Base-by-base conservation (phyloP, 2,329 filamentous ascomycete genomes). In the Sporothrix dimorphospora region DNA sequence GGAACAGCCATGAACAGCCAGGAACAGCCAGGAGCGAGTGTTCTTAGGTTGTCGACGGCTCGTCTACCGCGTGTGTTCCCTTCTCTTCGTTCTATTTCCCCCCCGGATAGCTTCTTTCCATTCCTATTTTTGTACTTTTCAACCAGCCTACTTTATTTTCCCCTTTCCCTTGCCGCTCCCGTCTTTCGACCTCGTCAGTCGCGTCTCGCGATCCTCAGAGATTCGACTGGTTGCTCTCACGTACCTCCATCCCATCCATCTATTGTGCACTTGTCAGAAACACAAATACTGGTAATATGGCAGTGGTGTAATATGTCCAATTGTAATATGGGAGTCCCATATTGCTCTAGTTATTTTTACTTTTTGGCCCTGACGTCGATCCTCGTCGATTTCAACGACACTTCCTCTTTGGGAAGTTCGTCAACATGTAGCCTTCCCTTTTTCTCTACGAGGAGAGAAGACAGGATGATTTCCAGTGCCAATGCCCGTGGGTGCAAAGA, bases 61-160 rank as follows among this genome's bases (percentile, higher is more conserved):
- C 42, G 63, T 67, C 42, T 49, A 67, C 63, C 42, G 63, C 63
- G 63, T 49, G 21, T 30, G 24, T 66, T 34, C 24, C 63, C 19
- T 27, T 42, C 51, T 59, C 49, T 24, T 59, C 40, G 3, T 24
- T n/a, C 30, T 30, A 11, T 19, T 19, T 30, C 21, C 3, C n/a
- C 40, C 42, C 61, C 40, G 40, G 40, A 47, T 27, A 16, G 57
- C 57, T 42, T 61, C 57, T 40, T 38, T n/a, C 34, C 19, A 47
- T 70, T n/a, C 30, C 68, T 70, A 70, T 70, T 70, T 70, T 65
- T 71, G 69, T 53, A 71, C 53, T 53, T 65, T 65, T 27, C n/a
- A 55, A 27, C 57, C 34, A 16, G n/a, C 11, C 21, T 51, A 49
- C 27, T 42, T 55, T 57, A 21, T 47, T 59, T 68, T 42, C 55